These are phyloP conservation scores for Penicillium angulare DNA, from an alignment of 495 filamentous ascomycete genomes.

Conservation along the genomic window DNA sequence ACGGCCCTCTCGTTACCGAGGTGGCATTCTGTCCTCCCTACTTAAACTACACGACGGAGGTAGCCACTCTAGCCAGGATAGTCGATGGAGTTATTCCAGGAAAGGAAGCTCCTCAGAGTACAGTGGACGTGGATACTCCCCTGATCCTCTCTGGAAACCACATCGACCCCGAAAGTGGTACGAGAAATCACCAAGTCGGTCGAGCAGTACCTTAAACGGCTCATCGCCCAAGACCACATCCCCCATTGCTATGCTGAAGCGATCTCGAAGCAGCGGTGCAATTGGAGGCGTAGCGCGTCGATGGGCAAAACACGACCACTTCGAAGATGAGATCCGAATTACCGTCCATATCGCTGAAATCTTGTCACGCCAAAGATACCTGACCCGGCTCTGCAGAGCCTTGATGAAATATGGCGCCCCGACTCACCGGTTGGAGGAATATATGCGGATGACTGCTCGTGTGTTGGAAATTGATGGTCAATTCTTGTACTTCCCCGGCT, in stretches of 20 bases:
- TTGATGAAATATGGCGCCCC: conserved; percentile 84
- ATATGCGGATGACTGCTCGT: conserved; percentile 86
- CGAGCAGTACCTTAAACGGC: conserved; percentile 44
- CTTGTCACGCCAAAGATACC: conserved; percentile 76
- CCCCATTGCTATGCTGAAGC: conserved; percentile 42
- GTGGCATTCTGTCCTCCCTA: conserved; percentile 73
- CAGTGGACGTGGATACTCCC: conserved; percentile 33
- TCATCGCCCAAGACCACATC: conserved; percentile 35
- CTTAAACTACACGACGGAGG: conserved; percentile 74
- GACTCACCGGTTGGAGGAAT: conserved; percentile 76
- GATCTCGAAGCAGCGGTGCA: conserved; percentile 42
- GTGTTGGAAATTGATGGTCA: conserved; percentile 89
- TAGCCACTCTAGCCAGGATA: too few species aligned
- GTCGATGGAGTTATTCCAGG: conserved; percentile 33
- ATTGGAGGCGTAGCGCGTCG: conserved; percentile 41
- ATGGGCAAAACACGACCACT: conserved; percentile 36
- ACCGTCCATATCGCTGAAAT: conserved; percentile 87
- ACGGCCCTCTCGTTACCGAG: conserved; percentile 66
- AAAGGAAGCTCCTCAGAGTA: conserved; percentile 32
- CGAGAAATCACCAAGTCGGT: conserved; percentile 52
- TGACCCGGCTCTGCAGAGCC: conserved; percentile 79
- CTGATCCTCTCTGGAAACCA: conserved; percentile 38
- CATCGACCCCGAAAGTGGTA: conserved; percentile 60
- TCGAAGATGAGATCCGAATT: conserved; percentile 74
- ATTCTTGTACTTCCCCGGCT: conserved; percentile 89